Base-by-base conservation (phyloP, 352 stramenopile genomes). In the Pythium volutum region DNA sequence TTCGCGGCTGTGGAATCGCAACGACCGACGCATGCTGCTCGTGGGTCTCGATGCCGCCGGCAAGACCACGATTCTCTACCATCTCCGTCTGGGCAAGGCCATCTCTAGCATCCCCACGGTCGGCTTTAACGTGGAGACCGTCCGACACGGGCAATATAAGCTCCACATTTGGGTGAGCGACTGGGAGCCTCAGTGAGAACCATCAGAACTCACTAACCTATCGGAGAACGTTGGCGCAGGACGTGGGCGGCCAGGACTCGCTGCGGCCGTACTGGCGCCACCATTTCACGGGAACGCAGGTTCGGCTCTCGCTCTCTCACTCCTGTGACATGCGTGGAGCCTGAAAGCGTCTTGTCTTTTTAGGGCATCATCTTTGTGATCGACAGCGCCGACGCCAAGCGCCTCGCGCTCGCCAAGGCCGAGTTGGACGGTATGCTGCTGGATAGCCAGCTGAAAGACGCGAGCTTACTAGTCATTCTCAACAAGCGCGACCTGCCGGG, bases 61-160 rank as follows among this genome's bases (percentile, higher is more conserved):
- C 49, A 93, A 93, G 70, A 93, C 81, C 22, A 93, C 83, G 6
- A 89, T 93, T 49, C 61, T 95, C 53, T 91, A 95, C 71, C 81
- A 92, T 36, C 31, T 93, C 46, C 77, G 82, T 0, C 67, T 93
- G 3, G 77, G 81, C 46, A 91, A 95, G 60, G 66, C 77, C 11
- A 89, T 95, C 59, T 73, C 81, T 15, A 92, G 78, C 59, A 85
- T 93, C 67, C 81, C 85, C 25, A 95, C 85, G 0, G 70, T 93
- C 53, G 85, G 77, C 45, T 95, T 93, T 70, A 95, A 92, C 59
- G 76, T 91, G 18, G 83, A 93, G 71, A 89, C 85, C 2, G 76
- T 95, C 41, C 75, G 77, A 42, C 87, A 82, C 57, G 71, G 89
- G 20, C 70, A 71, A 52, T 85, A 87, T 64, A 89, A 89, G 56